These are phyloP conservation scores for Macrocystidia cucumis DNA, from an alignment of 1,284 basidiomycete genomes.

Conservation along the genomic window DNA sequence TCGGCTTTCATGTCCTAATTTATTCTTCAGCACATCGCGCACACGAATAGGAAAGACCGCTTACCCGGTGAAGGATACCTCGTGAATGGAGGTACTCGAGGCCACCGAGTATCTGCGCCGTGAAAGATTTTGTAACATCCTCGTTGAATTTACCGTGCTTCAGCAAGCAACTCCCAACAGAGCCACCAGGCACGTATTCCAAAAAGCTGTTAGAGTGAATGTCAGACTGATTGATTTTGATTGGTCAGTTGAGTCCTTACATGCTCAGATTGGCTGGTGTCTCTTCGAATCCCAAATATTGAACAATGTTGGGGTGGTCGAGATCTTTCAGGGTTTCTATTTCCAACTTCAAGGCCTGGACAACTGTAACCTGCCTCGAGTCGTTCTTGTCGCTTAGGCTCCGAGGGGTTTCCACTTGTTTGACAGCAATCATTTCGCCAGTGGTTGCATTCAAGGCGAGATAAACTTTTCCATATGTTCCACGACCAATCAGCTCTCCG, in stretches of 20 bases:
- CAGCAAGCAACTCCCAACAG: slow-evolving; percentile 87
- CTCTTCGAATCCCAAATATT: slow-evolving; percentile 97
- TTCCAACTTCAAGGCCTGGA: slow-evolving; percentile 90
- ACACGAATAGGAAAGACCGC: slow-evolving; percentile 14
- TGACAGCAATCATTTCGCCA: slow-evolving; percentile 99
- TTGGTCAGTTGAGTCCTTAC: slow-evolving; percentile 36
- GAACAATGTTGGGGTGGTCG: slow-evolving; percentile 96
- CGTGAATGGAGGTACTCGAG: slow-evolving; percentile 90
- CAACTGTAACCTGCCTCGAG: slow-evolving; percentile 75
- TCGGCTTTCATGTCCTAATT: slow-evolving; percentile 92
- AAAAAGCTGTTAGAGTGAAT: slow-evolving; percentile 63
- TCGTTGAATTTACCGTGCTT: slow-evolving; percentile 94
- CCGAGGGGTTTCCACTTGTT: slow-evolving; percentile 94
- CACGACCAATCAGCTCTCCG: slow-evolving; percentile 94
- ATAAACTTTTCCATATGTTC: slow-evolving; percentile 95
- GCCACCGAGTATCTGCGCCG: slow-evolving; percentile 86
- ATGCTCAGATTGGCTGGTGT: slow-evolving; percentile 89
- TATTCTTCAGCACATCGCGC: background rate
- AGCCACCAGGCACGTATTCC: slow-evolving; percentile 97
- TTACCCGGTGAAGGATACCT: slow-evolving; percentile 87
- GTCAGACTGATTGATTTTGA: slow-evolving; percentile 9
- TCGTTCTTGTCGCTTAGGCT: slow-evolving; percentile 89
- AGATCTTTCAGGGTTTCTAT: slow-evolving; percentile 94
- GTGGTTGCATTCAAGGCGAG: slow-evolving; percentile 96
- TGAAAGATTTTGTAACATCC: slow-evolving; percentile 89